A percentile compares a stretch with the other conserved stretches of the same genome.
Conservation (phyloP, 2,329 filamentous ascomycete genomes). For the Talaromyces verruculosus region DNA sequence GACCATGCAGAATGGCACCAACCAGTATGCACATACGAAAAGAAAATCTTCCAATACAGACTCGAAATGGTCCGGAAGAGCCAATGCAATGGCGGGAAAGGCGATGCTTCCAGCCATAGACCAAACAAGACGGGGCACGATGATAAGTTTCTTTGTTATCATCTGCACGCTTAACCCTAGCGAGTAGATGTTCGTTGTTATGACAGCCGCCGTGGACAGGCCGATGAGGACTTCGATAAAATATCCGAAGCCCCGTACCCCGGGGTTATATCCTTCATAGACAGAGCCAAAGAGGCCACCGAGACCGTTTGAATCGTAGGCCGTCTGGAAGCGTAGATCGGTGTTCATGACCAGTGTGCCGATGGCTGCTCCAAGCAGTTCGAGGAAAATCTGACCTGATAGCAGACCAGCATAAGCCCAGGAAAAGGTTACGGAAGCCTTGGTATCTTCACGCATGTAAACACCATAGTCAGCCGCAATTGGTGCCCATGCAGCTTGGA, state of each 20-base stretch:
- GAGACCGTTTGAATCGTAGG: not conserved
- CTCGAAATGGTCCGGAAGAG: constrained; percentile 38
- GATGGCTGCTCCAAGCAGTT: constrained; percentile 4
- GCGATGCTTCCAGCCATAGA: not conserved
- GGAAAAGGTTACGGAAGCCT: not conserved
- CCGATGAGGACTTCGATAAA: constrained; percentile 1
- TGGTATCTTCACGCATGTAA: not conserved
- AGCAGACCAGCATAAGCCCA: constrained; percentile 2
- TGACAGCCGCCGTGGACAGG: not conserved
- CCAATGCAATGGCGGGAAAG: constrained; percentile 33
- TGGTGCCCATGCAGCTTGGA: constrained; percentile 2
- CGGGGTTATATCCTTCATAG: not conserved
- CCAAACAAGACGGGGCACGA: constrained; percentile 2
- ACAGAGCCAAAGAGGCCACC: constrained; percentile 2
- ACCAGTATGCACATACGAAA: constrained; percentile 44
- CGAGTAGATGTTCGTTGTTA: constrained; percentile 6
- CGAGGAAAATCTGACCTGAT: not conserved
- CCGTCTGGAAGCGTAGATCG: not conserved
- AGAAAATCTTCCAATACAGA: constrained; percentile 43
- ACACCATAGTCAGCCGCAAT: constrained; percentile 6
- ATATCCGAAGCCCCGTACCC: constrained; percentile 3
- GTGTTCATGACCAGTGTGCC: constrained; percentile 5
- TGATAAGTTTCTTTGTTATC: not conserved
- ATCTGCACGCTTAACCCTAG: not conserved
- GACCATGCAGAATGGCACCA: constrained; percentile 38